A percentile compares a stretch with the other conserved stretches of the same genome.
Evolutionary conservation across 192 early-diverging fungal species (phyloP).

Genomic region (Linnemannia exigua): DNA sequence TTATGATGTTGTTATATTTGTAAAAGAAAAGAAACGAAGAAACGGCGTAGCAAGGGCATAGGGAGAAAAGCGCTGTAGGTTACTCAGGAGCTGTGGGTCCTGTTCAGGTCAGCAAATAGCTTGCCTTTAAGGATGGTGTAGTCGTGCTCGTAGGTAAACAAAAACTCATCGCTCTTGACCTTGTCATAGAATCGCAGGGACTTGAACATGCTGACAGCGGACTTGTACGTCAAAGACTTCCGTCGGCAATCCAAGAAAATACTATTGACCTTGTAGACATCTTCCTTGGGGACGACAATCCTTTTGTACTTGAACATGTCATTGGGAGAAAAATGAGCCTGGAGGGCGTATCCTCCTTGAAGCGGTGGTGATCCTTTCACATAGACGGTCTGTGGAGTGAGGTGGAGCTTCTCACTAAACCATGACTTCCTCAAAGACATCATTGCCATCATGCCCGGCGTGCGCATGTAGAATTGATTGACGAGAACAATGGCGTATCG

Average conservation of each 20-base stretch:
- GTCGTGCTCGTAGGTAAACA: neutral
- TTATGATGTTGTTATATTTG: too few relatives aligned
- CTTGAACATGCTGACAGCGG: constrained; percentile 23
- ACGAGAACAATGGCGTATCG: constrained; percentile 41
- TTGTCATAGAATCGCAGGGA: constrained; percentile 26
- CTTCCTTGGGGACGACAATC: constrained; percentile 19
- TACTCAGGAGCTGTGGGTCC: constrained; percentile 9
- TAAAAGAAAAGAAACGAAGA: too few relatives aligned
- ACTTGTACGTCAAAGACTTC: constrained; percentile 31
- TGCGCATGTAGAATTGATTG: neutral
- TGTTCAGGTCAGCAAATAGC: constrained; percentile 29
- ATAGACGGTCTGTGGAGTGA: constrained; percentile 9
- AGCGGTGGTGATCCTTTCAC: constrained; percentile 4
- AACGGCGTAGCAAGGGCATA: too few relatives aligned
- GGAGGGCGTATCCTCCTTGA: neutral
- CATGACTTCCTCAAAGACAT: neutral
- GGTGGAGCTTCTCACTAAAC: constrained; percentile 16
- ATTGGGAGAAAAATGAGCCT: neutral
- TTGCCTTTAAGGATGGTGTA: constrained; percentile 27
- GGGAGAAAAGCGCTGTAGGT: too few relatives aligned
- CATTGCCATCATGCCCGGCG: neutral
- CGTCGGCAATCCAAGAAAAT: constrained; percentile 14
- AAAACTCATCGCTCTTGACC: neutral
- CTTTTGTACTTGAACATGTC: constrained; percentile 39
- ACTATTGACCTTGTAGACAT: constrained; percentile 19